A percentile compares a stretch with the other conserved stretches of the same genome.
phyloP scores from a whole-genome alignment of 768 basidiomycete species.

The Tylopilus vinaceipallidus region DNA sequence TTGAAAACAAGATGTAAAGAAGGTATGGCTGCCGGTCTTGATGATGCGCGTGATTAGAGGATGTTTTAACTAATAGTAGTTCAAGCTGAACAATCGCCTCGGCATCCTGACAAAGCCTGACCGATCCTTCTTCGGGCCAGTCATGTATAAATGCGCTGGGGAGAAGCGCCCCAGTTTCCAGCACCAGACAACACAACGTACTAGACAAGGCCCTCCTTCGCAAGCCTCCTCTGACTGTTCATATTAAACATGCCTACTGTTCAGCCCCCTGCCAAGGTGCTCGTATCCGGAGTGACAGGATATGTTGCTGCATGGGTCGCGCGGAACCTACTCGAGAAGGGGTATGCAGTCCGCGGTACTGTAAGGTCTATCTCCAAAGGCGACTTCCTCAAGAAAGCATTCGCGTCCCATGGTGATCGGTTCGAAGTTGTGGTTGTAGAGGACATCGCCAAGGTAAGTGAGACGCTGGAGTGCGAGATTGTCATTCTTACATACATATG shows the following conservation, averaged over 20 bases:
- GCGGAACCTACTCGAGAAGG: conserved; percentile 52
- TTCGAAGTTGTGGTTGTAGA: conserved; percentile 66
- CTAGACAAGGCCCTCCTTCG: too few species aligned
- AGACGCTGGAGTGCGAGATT: conserved; percentile 1
- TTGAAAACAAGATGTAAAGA: too few species aligned
- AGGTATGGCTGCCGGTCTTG: too few species aligned
- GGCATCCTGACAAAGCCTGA: too few species aligned
- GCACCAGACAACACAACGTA: too few species aligned
- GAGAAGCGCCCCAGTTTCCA: too few species aligned
- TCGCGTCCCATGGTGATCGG: conserved; percentile 51
- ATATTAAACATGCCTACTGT: conserved; percentile 21
- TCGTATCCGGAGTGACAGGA: conserved; percentile 26
- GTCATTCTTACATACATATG: background rate
- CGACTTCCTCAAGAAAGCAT: conserved; percentile 50
- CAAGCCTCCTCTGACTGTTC: background rate
- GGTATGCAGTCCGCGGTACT: conserved; percentile 64
- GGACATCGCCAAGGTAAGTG: too few species aligned
- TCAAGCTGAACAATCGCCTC: too few species aligned
- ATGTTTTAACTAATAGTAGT: too few species aligned
- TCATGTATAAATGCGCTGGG: too few species aligned
- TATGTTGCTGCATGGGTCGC: conserved; percentile 47
- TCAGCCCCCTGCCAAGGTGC: conserved; percentile 27
- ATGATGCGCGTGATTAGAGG: too few species aligned
- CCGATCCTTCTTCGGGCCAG: too few species aligned
- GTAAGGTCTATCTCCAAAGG: conserved; percentile 65